These are phyloP conservation scores for Phaeophleospora eucalypticola DNA, from an alignment of 2,329 filamentous ascomycete genomes.

Conservation along the genomic window DNA sequence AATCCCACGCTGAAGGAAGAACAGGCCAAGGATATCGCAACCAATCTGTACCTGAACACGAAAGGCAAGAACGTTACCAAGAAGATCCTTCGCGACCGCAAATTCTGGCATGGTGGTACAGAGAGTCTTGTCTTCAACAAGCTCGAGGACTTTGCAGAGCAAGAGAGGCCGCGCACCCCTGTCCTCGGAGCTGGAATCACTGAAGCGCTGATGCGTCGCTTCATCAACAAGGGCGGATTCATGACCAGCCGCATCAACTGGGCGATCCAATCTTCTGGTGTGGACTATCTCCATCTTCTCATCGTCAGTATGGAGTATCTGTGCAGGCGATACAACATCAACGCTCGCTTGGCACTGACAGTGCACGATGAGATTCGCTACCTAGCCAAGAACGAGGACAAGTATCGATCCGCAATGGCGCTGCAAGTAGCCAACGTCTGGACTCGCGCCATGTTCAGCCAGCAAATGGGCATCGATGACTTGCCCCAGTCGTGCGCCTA, in stretches of 20 bases:
- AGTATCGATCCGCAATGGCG: conserved; percentile 86
- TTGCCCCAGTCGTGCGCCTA: conserved; percentile 91
- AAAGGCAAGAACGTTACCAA: conserved; percentile 83
- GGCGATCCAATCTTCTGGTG: conserved; percentile 96
- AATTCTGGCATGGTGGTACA: conserved; percentile 94
- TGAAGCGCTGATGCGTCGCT: conserved; percentile 84
- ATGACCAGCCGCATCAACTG: conserved; percentile 97
- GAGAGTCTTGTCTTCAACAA: conserved; percentile 99
- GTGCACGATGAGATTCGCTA: conserved; percentile 98
- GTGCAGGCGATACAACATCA: conserved; percentile 75
- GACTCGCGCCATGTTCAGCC: conserved; percentile 95
- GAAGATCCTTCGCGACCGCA: conserved; percentile 64
- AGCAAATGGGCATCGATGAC: conserved; percentile 94
- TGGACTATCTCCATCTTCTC: conserved; percentile 92
- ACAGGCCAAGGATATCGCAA: conserved; percentile 71
- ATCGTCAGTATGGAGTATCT: conserved; percentile 95
- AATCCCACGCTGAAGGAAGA: conserved; percentile 78
- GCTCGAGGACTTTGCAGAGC: conserved; percentile 94
- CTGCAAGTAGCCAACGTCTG: conserved; percentile 91
- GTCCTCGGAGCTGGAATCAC: conserved; percentile 94
- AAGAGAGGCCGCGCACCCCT: conserved; percentile 83
- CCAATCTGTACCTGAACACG: conserved; percentile 78
- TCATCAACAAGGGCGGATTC: conserved; percentile 83
- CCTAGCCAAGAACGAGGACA: conserved; percentile 77
- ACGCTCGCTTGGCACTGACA: conserved; percentile 82